Evolutionary conservation across 306 rosid genomes (phyloP), one percentile per base, ranked within the genome.

Genomic region (Astragalus glycyphyllos): DNA sequence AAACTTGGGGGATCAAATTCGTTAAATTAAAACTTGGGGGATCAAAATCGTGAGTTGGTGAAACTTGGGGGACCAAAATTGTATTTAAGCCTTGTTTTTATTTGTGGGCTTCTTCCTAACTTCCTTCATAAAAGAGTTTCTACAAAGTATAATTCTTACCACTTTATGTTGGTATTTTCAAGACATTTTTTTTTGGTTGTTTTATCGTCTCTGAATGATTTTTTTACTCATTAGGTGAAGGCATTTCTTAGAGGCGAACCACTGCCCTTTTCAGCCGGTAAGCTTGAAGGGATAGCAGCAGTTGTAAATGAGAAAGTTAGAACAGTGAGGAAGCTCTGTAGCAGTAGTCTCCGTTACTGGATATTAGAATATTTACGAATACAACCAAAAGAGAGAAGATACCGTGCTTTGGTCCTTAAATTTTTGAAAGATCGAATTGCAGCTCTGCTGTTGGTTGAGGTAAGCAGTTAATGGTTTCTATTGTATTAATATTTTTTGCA

Each of bases 391-490:
- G 89, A 80, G 67, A 86, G 55, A 82, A 81, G 40, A 74, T 87
- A 75, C 31, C 83, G 73, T 6, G 99, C 97, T 10, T 71, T 95
- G 88, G 83, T 95, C 79, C 96, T 95, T 58, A 85, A 77, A 77
- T 91, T 91, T 85, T 72, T 91, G 10, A 91, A 89, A 85, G 97
- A 91, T 88, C 91, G 91, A 53, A 81, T 69, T 74, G 99, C 99
- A 4, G 86, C 96, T 55, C 56, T 91, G 32, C 65, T 95, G 76
- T 72, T 95, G 86, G 77, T 87, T 75, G 97, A 91, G 99, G 97
- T 95, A 80, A 50, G 82, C 69, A 73, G 76, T 72, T 38, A 10
- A 35, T 74, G 20, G 44, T 57, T 69, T 9, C 65, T 26, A 35
- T 11, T 45, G 64, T 48, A 16, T 74, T 74, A 65, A 66, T 70